Base-by-base conservation (phyloP, 257 asterid species). In the Asclepias syriaca region DNA sequence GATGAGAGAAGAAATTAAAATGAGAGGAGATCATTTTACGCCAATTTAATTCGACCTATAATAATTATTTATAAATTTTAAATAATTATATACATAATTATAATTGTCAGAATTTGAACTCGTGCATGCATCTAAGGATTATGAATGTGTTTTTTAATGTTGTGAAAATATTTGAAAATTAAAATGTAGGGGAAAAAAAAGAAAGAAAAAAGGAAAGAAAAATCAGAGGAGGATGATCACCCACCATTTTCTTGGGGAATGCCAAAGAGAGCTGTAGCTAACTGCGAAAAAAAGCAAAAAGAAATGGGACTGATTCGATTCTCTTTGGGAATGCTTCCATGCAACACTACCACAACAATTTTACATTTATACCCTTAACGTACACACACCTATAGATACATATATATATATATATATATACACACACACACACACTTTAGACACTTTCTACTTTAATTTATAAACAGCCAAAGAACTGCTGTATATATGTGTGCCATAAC, bases 191-290 rank as follows among this genome's bases (percentile, higher is more conserved):
- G 21, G 5, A 55, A 11, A 77, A 46, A 75, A 74, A 61, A 43
- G 58, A 76, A 32, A 79, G 54, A 61, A 43, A 61, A 65, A 14
- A 49, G 16, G 59, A 15, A 79, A 73, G 69, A 77, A 21, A 60
- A 75, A 66, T 49, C 19, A 40, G 19, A 65, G 14, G 59, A 75
- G 48, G 48, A 43, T 43, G 19, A 63, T 37, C 85, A 86, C 87
- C 90, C 89, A 83, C 88, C 92, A 88, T 88, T 89, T 91, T 91
- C 89, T 89, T 85, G 92, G 97, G 90, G 90, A 84, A 70, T 79
- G 97, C 79, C 86, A 91, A 91, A 88, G 96, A 87, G 84, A 73
- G 83, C 84, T 84, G 87, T 81, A 76, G 91, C 86, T 77, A 88
- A 88, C 95, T 89, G 89, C 75, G 87, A 81, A 87, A 29, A 90